These are phyloP conservation scores for Podila minutissima DNA, from an alignment of 192 early-diverging fungal species.

Conservation along the genomic window DNA sequence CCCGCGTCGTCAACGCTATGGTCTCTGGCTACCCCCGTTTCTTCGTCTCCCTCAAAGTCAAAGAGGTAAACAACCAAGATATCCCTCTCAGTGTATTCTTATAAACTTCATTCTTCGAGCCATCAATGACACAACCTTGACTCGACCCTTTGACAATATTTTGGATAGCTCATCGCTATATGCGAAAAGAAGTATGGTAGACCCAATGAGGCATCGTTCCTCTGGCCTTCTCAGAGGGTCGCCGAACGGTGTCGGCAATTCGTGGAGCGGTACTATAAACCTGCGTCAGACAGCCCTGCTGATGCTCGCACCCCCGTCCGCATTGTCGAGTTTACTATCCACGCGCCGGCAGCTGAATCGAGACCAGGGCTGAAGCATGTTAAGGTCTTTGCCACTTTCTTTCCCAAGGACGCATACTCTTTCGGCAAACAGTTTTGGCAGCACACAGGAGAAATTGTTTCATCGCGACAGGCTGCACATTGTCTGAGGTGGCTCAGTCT, in stretches of 20 bases:
- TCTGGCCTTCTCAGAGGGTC: constrained; percentile 76
- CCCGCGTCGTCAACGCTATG: constrained; percentile 75
- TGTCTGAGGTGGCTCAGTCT: constrained; percentile 74
- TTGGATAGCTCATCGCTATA: constrained; percentile 40
- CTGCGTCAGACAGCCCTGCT: constrained; percentile 19
- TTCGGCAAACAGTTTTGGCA: constrained; percentile 98
- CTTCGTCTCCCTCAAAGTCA: constrained; percentile 80
- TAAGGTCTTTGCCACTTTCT: constrained; percentile 74
- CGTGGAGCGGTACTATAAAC: constrained; percentile 59
- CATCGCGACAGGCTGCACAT: constrained; percentile 87
- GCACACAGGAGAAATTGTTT: constrained; percentile 91
- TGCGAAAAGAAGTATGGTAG: constrained; percentile 74
- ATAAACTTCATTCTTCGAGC: too few relatives aligned
- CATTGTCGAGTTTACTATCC: constrained; percentile 73
- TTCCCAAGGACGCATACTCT: constrained; percentile 71
- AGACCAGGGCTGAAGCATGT: constrained; percentile 43
- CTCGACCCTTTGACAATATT: constrained; percentile 1
- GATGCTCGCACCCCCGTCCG: constrained; percentile 48
- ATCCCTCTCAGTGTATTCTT: not conserved
- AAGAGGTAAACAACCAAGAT: constrained; percentile 60
- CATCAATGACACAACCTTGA: not conserved
- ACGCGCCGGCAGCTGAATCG: constrained; percentile 58
- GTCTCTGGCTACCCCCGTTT: constrained; percentile 94
- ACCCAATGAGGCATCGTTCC: constrained; percentile 70
- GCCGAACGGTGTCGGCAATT: constrained; percentile 77